A percentile compares a stretch with the other conserved stretches of the same genome.
Conservation (phyloP, 495 filamentous ascomycete genomes). For the Penicillium taxi region DNA sequence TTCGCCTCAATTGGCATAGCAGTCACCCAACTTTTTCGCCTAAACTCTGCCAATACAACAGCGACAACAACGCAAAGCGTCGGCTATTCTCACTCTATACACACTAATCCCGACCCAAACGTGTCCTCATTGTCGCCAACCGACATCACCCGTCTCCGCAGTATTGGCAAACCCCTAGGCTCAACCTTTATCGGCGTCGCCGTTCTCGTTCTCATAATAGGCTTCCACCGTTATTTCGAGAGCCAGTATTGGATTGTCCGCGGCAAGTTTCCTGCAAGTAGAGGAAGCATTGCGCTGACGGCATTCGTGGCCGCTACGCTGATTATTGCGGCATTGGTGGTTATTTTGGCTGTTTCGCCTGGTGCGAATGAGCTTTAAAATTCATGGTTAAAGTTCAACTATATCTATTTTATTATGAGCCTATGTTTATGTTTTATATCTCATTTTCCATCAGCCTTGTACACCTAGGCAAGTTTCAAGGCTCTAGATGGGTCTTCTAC, state of each 20-base stretch:
- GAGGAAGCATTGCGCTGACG: conserved; percentile 76
- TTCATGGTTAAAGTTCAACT: too few species aligned
- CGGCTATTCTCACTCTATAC: conserved; percentile 1
- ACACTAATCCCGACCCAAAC: conserved; percentile 10
- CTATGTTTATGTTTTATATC: too few species aligned
- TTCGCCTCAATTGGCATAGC: conserved; percentile 97
- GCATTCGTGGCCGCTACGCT: conserved; percentile 60
- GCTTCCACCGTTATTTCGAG: conserved; percentile 63
- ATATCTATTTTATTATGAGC: neutral
- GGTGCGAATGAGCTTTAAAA: conserved; percentile 36
- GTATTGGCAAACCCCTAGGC: conserved; percentile 86
- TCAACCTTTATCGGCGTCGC: conserved; percentile 85
- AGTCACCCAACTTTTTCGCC: conserved; percentile 90
- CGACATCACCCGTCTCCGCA: conserved; percentile 47
- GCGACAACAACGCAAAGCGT: conserved; percentile 2
- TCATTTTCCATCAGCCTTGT: too few species aligned
- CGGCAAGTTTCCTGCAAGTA: conserved; percentile 88
- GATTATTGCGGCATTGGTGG: conserved; percentile 61
- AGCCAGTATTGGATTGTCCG: conserved; percentile 78
- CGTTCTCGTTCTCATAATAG: conserved; percentile 76
- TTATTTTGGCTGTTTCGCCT: conserved; percentile 61
- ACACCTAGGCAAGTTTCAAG: too few species aligned
- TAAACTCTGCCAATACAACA: conserved; percentile 65
- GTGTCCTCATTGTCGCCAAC: conserved; percentile 6
- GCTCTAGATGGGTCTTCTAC: too few species aligned